Evolutionary conservation across 345 rosid genomes (phyloP).

Genomic region (Punica granatum): DNA sequence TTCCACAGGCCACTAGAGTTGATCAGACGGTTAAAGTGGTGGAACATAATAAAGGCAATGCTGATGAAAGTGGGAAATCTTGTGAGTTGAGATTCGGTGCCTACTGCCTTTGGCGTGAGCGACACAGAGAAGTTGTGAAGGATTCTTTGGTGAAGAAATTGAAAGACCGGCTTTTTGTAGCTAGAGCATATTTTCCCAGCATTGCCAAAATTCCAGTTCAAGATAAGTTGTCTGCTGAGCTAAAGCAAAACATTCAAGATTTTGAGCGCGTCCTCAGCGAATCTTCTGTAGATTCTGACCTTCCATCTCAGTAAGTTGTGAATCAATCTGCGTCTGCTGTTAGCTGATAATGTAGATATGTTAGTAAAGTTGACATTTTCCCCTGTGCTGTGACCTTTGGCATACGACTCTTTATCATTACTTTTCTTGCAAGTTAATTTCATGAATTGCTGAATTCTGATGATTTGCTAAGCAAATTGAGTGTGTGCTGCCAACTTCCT

Average conservation of each 20-base stretch:
- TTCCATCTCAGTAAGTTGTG: conserved; percentile 72
- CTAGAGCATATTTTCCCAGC: conserved; percentile 91
- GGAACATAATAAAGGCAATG: conserved; percentile 16
- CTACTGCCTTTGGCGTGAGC: conserved; percentile 88
- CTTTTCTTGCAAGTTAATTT: background rate
- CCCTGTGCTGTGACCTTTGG: background rate
- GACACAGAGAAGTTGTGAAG: conserved; percentile 76
- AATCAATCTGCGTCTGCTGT: background rate
- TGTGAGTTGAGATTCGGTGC: conserved; percentile 85
- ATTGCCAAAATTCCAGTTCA: conserved; percentile 86
- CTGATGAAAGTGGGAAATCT: conserved; percentile 38
- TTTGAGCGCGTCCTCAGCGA: conserved; percentile 86
- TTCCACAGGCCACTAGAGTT: conserved; percentile 31
- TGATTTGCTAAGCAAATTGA: background rate
- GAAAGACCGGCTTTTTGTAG: conserved; percentile 87
- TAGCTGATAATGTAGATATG: background rate
- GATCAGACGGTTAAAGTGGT: conserved; percentile 13
- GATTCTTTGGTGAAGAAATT: conserved; percentile 77
- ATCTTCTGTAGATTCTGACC: conserved; percentile 69
- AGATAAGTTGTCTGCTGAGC: conserved; percentile 57
- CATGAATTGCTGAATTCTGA: background rate
- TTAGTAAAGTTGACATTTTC: background rate
- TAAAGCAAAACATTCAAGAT: conserved; percentile 90
- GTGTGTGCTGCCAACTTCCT: background rate
- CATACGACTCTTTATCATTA: background rate